Conservation (phyloP, 768 basidiomycete genomes). For the Fomitopsis serialis region DNA sequence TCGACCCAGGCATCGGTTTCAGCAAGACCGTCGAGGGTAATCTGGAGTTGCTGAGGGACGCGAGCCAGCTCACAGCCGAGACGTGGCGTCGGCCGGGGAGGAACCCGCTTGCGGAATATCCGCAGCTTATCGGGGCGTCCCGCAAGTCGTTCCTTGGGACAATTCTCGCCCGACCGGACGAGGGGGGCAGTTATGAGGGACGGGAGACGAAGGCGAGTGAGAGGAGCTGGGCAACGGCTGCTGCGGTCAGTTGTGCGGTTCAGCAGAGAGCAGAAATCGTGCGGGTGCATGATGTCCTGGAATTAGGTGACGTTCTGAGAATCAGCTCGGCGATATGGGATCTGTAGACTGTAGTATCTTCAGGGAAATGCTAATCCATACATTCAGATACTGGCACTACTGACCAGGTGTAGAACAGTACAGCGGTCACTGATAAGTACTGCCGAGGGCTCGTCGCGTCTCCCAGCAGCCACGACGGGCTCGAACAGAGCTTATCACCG, state of each 20-base stretch:
- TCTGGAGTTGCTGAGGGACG: conserved; percentile 55
- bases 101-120: conserved; percentile 55
- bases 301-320: conserved; percentile 68
- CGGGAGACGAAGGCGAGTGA: conserved; percentile 58
- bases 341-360: too few species aligned
- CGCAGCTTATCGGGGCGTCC: conserved; percentile 72
- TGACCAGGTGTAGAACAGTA: too few species aligned
- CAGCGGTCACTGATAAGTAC: too few species aligned
- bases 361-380: too few species aligned
- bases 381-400: too few species aligned
- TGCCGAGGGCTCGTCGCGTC: too few species aligned
- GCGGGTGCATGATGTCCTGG: conserved; percentile 76
- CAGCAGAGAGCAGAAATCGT: conserved; percentile 70
- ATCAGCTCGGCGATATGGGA: conserved; percentile 36
- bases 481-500: too few species aligned
- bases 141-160: conserved; percentile 80
- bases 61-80: conserved; percentile 41
- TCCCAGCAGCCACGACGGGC: too few species aligned
- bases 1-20: conserved; percentile 93
- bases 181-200: conserved; percentile 33
- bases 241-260: conserved; percentile 66
- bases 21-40: conserved; percentile 82
- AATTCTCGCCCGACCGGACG: conserved; percentile 46
- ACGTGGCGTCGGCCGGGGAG: conserved; percentile 11
- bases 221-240: conserved; percentile 74